phyloP scores from a whole-genome alignment of 208 protist genomes.

The Naegleria gruberi region DNA sequence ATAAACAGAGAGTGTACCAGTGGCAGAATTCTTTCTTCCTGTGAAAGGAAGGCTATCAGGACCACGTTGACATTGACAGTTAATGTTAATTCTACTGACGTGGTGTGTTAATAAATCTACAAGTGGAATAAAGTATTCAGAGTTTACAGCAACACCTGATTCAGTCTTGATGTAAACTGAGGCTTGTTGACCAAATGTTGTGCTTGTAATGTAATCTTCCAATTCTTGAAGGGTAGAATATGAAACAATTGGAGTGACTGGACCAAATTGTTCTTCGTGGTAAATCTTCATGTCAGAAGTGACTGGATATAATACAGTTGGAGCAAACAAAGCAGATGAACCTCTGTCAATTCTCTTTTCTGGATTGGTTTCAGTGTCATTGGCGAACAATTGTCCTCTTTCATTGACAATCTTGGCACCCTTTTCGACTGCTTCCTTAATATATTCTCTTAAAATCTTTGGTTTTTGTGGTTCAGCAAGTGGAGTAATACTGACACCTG shows the following conservation, averaged over 20 bases:
- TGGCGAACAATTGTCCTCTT: neutral
- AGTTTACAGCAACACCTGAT: neutral
- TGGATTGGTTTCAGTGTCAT: neutral
- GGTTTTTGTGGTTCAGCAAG: conserved; percentile 41
- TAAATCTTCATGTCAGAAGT: conserved; percentile 35
- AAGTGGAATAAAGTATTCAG: neutral
- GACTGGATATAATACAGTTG: conserved; percentile 41
- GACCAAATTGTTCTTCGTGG: conserved; percentile 42
- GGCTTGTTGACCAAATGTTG: conserved; percentile 42
- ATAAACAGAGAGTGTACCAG: conserved; percentile 38
- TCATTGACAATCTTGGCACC: conserved; percentile 44
- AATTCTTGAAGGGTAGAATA: conserved; percentile 32
- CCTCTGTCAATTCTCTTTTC: neutral
- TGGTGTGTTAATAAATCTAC: conserved; percentile 33
- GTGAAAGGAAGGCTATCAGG: conserved; percentile 46
- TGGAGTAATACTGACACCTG: conserved; percentile 41
- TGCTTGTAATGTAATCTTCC: conserved; percentile 21
- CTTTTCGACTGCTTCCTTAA: conserved; percentile 42
- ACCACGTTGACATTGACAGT: conserved; percentile 42
- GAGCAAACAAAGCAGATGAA: conserved; percentile 30
- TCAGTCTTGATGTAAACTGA: conserved; percentile 24
- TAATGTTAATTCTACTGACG: conserved; percentile 43
- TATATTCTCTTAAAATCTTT: conserved; percentile 30
- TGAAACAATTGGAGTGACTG: neutral
- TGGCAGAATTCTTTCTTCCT: conserved; percentile 39